Evolutionary conservation across 2,329 filamentous ascomycete species (phyloP), one percentile per base, ranked within the genome.

Genomic region (Ophiocordyceps camponoti-floridani): DNA sequence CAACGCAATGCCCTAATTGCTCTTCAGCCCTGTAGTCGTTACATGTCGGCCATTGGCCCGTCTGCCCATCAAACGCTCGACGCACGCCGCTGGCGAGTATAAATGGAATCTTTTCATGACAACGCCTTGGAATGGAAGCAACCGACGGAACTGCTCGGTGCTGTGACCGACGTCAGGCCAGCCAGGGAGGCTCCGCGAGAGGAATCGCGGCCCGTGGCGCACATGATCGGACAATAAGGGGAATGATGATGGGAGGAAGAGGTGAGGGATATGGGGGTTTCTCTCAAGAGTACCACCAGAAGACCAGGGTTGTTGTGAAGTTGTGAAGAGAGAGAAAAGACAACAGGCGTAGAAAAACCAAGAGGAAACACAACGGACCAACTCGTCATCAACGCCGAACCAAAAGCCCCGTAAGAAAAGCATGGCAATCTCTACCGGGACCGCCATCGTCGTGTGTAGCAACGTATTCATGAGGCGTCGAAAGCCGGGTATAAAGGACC

Each of bases 401-500:
- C 59, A 59, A 55, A 58, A 52, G 54, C 52, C 58, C 62, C 60
- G 59, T 58, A 61, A 53, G 54, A 58, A 63, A 59, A 61, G 62
- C 61, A 62, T 59, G 56, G 52, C 52, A 48, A 52, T 54, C 52
- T 53, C 51, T 49, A 46, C 43, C 49, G 48, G 52, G 43, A 48
- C 49, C 51, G 51, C 50, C 51, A 52, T 55, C 49, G 51, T 50
- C 53, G 41, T 54, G 47, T 52, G 31, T 4, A 50, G 46, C 48
- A 47, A 51, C 47, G 48, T 45, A 37, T 62, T 56, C 49, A 58
- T 56, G 62, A 67, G 68, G 65, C 68, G 71, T 72, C 68, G 68
- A 66, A 67, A 69, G 69, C 65, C 67, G 70, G 72, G 72, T 75
- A 76, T 77, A 67, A 68, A 63, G 62, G 61, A 61, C 58, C 53